Evolutionary conservation across 1,139 yeast genomes (phyloP).

Genomic region (Yamadazyma diddensiae): DNA sequence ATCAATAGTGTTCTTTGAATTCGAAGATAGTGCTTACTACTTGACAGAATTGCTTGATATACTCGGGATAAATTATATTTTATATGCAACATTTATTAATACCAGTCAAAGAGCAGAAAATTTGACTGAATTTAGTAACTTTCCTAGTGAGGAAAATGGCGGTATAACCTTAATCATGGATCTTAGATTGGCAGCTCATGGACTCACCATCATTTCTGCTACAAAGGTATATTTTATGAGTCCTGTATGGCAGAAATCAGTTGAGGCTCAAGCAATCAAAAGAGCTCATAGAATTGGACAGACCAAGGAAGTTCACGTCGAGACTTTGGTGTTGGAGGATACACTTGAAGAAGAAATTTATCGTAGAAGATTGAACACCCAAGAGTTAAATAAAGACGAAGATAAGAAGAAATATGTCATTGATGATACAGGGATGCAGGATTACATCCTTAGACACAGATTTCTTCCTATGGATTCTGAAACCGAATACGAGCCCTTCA

Average conservation of each 20-base stretch:
- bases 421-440: constrained; percentile 57
- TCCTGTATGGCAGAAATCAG: constrained; percentile 68
- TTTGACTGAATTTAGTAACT: constrained; percentile 48
- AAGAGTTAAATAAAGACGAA: constrained; percentile 16
- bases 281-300: constrained; percentile 76
- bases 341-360: constrained; percentile 70
- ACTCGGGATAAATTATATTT: constrained; percentile 55
- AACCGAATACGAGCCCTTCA: constrained; percentile 34
- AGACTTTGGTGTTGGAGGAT: constrained; percentile 57
- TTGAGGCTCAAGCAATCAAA: constrained; percentile 72
- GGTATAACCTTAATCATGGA: constrained; percentile 64
- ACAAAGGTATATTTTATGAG: constrained; percentile 65
- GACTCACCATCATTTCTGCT: constrained; percentile 65
- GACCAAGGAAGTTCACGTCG: constrained; percentile 51
- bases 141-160: constrained; percentile 31
- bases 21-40: constrained; percentile 69
- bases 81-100: constrained; percentile 61
- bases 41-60: constrained; percentile 62
- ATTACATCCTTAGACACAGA: constrained; percentile 48
- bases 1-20: constrained; percentile 65
- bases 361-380: constrained; percentile 27
- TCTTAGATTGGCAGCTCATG: constrained; percentile 65
- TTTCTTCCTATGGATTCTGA: constrained; percentile 33
- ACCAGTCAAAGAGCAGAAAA: constrained; percentile 51
- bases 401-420: constrained; percentile 35